phyloP scores from a whole-genome alignment of 768 basidiomycete species.

The Psilocybe sp. region DNA sequence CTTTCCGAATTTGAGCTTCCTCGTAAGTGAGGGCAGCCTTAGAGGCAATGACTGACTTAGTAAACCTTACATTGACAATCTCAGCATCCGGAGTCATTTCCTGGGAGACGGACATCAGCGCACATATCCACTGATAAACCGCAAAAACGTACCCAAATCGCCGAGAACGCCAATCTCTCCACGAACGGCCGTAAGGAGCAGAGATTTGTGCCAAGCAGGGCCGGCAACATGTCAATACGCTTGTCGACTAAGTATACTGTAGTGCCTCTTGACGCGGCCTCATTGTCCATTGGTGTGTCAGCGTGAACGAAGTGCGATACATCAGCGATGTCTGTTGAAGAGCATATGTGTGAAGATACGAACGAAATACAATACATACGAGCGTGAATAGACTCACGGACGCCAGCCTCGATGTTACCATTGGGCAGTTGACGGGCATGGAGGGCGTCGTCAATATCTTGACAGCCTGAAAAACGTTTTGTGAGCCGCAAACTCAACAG shows the following conservation, averaged over 20 bases:
- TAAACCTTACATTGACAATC: constrained; percentile 87
- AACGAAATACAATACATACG: background rate
- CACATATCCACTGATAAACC: background rate
- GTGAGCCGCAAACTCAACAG: background rate
- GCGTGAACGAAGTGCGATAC: constrained; percentile 94
- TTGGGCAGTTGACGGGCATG: constrained; percentile 87
- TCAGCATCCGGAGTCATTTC: constrained; percentile 87
- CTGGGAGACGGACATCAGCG: constrained; percentile 37
- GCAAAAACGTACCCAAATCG: constrained; percentile 75
- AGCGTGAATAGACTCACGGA: constrained; percentile 72
- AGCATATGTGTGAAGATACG: background rate
- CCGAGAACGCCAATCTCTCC: constrained; percentile 92
- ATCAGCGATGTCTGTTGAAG: constrained; percentile 86
- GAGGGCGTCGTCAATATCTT: constrained; percentile 97
- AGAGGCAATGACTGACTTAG: constrained; percentile 94
- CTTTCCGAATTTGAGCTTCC: constrained; percentile 91
- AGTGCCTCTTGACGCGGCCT: constrained; percentile 93
- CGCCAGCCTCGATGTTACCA: constrained; percentile 95
- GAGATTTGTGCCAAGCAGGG: constrained; percentile 90
- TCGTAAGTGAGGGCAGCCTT: constrained; percentile 97
- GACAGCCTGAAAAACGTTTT: constrained; percentile 59
- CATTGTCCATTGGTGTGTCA: constrained; percentile 93
- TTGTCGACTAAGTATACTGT: constrained; percentile 99
- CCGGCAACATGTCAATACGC: constrained; percentile 97
- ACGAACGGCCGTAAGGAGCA: constrained; percentile 92